Base-by-base conservation (phyloP, 495 filamentous ascomycete genomes). In the Letharia columbiana region DNA sequence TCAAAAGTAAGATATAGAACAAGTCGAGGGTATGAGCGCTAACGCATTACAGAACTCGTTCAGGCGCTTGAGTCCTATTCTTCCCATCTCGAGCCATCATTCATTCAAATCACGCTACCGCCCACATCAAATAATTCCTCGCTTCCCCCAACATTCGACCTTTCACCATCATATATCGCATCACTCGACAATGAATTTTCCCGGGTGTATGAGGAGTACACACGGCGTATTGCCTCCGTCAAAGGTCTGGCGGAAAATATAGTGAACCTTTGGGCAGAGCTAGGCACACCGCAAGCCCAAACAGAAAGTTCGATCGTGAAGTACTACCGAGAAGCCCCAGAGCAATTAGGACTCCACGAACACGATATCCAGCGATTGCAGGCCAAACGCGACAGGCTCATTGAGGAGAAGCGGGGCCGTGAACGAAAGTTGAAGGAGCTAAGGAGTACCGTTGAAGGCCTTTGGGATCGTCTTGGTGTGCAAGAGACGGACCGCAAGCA, bases 1-100 rank as follows among this genome's bases (percentile, higher is more conserved):
- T 97, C 62, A 93, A 90, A 77, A 96, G 92, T 96, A 78, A 74
- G 87, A 35, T 66, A 75, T 66, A 70, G 59, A 33, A 23, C 9
- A 8, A 13, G 11, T 39, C 44, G 63, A 42, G 67, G 75, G 67
- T 75, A 62, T 42, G 23, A 61, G 31, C 61, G 67, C 78, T 81
- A 65, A 81, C 63, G 31, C 11, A 23, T 15, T 15, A 31, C 70
- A 97, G 92, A 96, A 81, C 86, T 99, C 66, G 91, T 91, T 13
- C 86, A 93, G 75, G 93, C 92, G 3, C 87, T 99, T 18, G 88
- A 96, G 73, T 96, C 92, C 50, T 98, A 96, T 72, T 92, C 94
- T 1, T 91, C 89, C 20, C 93, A 96, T 73, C 89, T 99, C 45
- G 94, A 99, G 75, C 74, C 89, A 23, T 87, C 86, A 8, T 95